Evolutionary conservation across 345 rosid species (phyloP), one percentile per base, ranked within the genome.

Genomic region (Carallia pectinifolia): DNA sequence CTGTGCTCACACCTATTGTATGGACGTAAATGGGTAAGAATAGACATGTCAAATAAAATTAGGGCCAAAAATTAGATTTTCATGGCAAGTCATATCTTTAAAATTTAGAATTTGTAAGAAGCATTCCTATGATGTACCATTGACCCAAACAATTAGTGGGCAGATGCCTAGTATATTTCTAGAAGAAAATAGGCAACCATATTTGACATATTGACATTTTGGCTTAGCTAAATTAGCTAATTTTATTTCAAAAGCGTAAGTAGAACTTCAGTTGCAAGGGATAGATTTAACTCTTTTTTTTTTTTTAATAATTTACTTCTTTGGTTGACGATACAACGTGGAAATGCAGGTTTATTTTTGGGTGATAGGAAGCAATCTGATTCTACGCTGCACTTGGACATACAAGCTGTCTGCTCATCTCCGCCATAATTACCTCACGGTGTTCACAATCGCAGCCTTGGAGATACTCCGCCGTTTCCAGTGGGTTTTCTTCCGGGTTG

Each of bases 331-430:
- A 36, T 65, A 36, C 36, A 33, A 31, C 17, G 56, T 47, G 67
- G 75, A 71, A n/a, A 70, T 72, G 82, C 88, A 95, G 98, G 92
- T 92, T 1, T 90, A 84, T 73, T 23, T 89, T 29, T 96, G 98
- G 97, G 98, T 96, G 72, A 88, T 90, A 7, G 95, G 90, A 74
- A 92, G 98, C 79, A 92, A 92, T 69, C 73, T 96, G 81, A 85
- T 96, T 74, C 73, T 92, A 71, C 86, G 99, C 7, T 92, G 98
- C 81, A 88, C 96, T 36, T 96, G 99, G 99, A 96, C 97, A 2
- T 96, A 92, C 81, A 96, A 96, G 81, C 76, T 92, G 31, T 96
- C 99, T 19, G 96, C 98, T 63, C 98, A 92, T 83, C 96, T 96
- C 61, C 97, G 96, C 59, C 89, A 90, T 66, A 96, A 96, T 72